Conservation (phyloP, 305 asterid genomes). For the Solanum hybrid region DNA sequence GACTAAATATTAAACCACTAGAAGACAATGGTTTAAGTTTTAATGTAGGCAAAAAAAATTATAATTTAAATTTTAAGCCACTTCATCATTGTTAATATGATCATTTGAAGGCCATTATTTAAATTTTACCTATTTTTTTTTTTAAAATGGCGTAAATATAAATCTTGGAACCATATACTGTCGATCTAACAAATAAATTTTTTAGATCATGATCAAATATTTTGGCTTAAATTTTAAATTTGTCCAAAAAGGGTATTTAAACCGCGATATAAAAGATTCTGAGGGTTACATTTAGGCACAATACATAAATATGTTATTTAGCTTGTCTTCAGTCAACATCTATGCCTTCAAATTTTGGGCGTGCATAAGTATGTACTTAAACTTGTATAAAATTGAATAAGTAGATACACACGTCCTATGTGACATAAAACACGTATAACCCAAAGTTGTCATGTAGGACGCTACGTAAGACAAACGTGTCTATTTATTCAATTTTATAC, state of each 20-base stretch:
- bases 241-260: neutral
- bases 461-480: no score
- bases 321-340: accelerated
- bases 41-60: neutral
- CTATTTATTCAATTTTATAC: no score
- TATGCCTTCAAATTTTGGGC: accelerated
- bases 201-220: neutral
- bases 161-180: neutral
- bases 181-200: neutral
- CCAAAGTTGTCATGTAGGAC: no score
- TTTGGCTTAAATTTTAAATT: neutral
- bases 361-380: no score
- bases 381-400: no score
- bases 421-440: no score
- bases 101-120: neutral
- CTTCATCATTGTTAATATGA: neutral
- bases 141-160: neutral
- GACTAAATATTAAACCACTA: neutral
- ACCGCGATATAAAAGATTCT: neutral
- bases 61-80: neutral
- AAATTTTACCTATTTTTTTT: neutral
- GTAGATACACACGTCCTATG: no score
- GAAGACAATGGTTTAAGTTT: neutral
- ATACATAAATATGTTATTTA: no score
- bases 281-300: no score